Conservation (phyloP, 495 filamentous ascomycete genomes). For the Hypoxylon lienhwacheense region DNA sequence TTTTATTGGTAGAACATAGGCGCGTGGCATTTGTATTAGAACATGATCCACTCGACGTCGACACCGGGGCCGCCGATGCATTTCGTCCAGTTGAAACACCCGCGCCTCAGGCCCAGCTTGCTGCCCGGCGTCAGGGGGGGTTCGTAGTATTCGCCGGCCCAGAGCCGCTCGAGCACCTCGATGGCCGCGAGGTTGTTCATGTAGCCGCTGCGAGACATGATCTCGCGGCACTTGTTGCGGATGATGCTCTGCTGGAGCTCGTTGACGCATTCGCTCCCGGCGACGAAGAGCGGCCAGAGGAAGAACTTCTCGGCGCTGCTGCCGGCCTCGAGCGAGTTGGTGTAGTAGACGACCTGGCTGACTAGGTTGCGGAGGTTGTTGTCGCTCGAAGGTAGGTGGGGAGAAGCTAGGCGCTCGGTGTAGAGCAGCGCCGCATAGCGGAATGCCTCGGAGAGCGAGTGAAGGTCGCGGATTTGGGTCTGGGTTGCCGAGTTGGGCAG, state of each 20-base stretch:
- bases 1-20: conserved; percentile 6
- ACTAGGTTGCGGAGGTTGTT: conserved; percentile 84
- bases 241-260: conserved; percentile 77
- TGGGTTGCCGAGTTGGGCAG: conserved; percentile 49
- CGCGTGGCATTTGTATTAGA: conserved; percentile 48
- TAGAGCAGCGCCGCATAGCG: conserved; percentile 88
- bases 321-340: conserved; percentile 70
- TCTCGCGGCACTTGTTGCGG: conserved; percentile 76
- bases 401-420: conserved; percentile 83
- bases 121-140: conserved; percentile 39
- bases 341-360: conserved; percentile 75
- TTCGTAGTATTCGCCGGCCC: conserved; percentile 60
- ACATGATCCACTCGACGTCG: conserved; percentile 87
- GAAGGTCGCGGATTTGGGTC: conserved; percentile 53
- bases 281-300: conserved; percentile 92
- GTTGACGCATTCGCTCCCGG: conserved; percentile 85
- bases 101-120: conserved; percentile 41
- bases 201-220: conserved; percentile 85
- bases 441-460: conserved; percentile 82
- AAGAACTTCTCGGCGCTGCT: conserved; percentile 78
- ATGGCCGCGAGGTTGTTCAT: conserved; percentile 88
- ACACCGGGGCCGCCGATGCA: conserved; percentile 67
- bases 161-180: conserved; percentile 82
- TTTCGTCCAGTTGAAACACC: conserved; percentile 73
- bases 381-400: conserved; percentile 70